These are phyloP conservation scores for Mytilinidion resinicola DNA, from an alignment of 495 filamentous ascomycete genomes.

Conservation along the genomic window DNA sequence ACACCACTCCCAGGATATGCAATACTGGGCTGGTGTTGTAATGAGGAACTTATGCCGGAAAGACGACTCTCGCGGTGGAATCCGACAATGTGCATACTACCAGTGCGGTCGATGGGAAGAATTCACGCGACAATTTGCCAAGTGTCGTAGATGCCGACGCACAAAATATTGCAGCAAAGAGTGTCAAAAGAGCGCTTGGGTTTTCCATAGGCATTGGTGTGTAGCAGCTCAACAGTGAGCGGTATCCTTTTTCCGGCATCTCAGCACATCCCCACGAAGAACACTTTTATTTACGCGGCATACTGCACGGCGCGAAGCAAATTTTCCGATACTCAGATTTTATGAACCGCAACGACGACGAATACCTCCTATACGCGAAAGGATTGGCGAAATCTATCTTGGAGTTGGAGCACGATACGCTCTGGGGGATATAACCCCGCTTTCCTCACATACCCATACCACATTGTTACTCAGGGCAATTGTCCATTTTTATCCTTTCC, in stretches of 20 bases:
- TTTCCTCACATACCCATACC: background rate
- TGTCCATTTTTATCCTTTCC: background rate
- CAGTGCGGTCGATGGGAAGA: conserved; percentile 98
- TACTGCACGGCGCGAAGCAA: conserved; percentile 27
- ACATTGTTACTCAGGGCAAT: background rate
- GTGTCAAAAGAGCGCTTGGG: conserved; percentile 98
- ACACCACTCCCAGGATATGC: conserved; percentile 92
- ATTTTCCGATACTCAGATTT: conserved; percentile 21
- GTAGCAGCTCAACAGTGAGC: conserved; percentile 55
- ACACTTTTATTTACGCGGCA: conserved; percentile 25
- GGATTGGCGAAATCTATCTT: conserved; percentile 22
- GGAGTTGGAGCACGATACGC: conserved; percentile 19
- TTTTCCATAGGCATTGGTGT: conserved; percentile 97
- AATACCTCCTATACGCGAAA: conserved; percentile 20
- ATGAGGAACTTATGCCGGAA: conserved; percentile 99
- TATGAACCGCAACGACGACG: conserved; percentile 21
- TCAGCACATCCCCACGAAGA: conserved; percentile 4
- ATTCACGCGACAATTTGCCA: conserved; percentile 91
- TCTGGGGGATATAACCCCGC: background rate
- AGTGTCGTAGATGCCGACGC: conserved; percentile 89
- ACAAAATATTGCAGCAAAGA: conserved; percentile 99
- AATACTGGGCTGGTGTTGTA: conserved; percentile 98
- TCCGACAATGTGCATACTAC: conserved; percentile 94
- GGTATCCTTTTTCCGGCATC: conserved; percentile 3
- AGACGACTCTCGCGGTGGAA: conserved; percentile 87